Percentiles rank a stretch among this genome's conserved stretches.
Evolutionary conservation across 2,329 filamentous ascomycete species (phyloP).

Genomic region (Monosporascus sp.): DNA sequence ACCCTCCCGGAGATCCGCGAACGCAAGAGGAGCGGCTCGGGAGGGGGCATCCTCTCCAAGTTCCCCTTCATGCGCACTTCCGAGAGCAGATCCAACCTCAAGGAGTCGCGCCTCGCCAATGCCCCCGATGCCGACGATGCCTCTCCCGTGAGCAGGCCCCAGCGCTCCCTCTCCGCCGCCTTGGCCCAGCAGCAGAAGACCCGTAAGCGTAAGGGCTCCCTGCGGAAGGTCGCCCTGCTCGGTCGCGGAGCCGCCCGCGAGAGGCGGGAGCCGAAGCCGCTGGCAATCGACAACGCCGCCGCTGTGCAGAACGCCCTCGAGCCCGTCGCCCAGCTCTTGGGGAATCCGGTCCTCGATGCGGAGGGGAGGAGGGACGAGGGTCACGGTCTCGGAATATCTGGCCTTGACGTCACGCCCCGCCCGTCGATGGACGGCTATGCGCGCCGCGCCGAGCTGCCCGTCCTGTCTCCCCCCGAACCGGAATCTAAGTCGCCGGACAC

Average conservation of each 20-base stretch:
- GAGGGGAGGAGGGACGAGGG: slow-evolving; percentile 17
- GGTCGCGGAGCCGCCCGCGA: slow-evolving; percentile 65
- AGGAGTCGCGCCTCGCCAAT: slow-evolving; percentile 20
- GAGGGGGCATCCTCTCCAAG: slow-evolving; percentile 60
- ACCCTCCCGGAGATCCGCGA: slow-evolving; percentile 18
- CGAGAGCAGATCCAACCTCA: slow-evolving; percentile 22
- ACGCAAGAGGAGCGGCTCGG: slow-evolving; percentile 50
- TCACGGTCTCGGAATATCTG: slow-evolving; percentile 41
- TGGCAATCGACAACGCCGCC: slow-evolving; percentile 35
- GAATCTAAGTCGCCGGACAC: slow-evolving; percentile 29
- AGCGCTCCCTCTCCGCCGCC: slow-evolving; percentile 26
- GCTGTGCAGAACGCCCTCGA: slow-evolving; percentile 11
- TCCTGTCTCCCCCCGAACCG: slow-evolving; percentile 15
- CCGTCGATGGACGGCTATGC: slow-evolving; percentile 41
- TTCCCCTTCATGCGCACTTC: slow-evolving; percentile 60
- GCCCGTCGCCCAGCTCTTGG: neutral
- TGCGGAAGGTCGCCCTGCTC: slow-evolving; percentile 80
- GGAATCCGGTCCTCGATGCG: neutral
- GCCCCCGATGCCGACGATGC: slow-evolving; percentile 11
- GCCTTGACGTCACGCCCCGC: slow-evolving; percentile 35
- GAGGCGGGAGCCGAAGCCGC: slow-evolving; percentile 44
- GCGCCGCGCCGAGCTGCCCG: slow-evolving; percentile 26
- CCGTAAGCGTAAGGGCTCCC: slow-evolving; percentile 72
- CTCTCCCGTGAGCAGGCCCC: slow-evolving; percentile 12
- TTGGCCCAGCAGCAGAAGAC: slow-evolving; percentile 43